A percentile compares a stretch with the other conserved stretches of the same genome.
phyloP scores from a whole-genome alignment of 2,329 filamentous ascomycete genomes.

The Diatrype stigma region DNA sequence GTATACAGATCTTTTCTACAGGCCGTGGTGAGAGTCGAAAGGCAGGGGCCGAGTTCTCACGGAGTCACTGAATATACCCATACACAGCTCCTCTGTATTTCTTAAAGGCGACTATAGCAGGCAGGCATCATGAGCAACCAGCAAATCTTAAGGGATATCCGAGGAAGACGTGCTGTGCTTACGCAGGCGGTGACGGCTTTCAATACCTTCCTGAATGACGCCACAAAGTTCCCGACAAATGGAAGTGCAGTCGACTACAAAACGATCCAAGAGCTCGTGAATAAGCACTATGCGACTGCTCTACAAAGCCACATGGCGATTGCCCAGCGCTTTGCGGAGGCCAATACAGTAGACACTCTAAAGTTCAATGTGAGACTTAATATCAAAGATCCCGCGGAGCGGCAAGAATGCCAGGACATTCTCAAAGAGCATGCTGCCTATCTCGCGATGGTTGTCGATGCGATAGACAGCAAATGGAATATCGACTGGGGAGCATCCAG shows the following conservation, averaged over 20 bases:
- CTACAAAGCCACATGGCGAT: not conserved
- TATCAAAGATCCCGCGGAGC: too few species aligned
- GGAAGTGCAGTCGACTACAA: not conserved
- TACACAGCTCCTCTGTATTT: not conserved
- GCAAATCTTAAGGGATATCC: not conserved
- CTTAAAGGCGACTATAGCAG: not conserved
- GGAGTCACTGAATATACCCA: too few species aligned
- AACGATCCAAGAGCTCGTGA: not conserved
- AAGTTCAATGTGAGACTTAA: too few species aligned
- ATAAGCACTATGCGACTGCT: not conserved
- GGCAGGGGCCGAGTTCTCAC: too few species aligned
- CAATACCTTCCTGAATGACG: not conserved
- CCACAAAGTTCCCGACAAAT: not conserved
- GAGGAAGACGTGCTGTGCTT: too few species aligned
- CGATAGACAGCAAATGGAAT: not conserved
- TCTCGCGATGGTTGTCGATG: not conserved
- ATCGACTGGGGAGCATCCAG: not conserved
- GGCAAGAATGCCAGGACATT: not conserved
- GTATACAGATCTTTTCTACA: too few species aligned
- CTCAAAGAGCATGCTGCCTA: not conserved
- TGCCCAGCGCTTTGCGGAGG: not conserved
- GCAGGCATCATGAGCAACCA: not conserved
- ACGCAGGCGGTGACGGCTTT: not conserved
- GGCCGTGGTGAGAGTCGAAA: too few species aligned
- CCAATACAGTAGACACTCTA: too few species aligned